Evolutionary conservation across 331 rosid species (phyloP).

Genomic region (Dryas integrifolia): DNA sequence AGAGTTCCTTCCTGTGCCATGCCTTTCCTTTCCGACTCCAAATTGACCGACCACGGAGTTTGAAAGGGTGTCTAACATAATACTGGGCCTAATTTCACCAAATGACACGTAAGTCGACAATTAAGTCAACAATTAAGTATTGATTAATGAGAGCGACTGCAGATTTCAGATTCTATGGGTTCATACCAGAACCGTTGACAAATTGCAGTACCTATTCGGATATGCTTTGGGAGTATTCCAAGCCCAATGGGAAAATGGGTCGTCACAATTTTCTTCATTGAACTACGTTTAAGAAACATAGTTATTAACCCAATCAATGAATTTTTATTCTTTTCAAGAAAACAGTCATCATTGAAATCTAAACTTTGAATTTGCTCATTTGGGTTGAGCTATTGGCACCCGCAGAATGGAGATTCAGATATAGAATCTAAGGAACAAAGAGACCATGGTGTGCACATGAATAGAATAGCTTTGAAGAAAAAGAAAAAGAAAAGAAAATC

Average conservation of each 20-base stretch:
- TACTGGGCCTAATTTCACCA: background rate
- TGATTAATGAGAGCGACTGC: background rate
- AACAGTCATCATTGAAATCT: too few relatives aligned
- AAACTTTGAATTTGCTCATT: too few relatives aligned
- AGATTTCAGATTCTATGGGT: slow-evolving; percentile 1
- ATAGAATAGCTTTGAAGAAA: background rate
- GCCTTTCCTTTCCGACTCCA: background rate
- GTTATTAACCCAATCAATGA: too few relatives aligned
- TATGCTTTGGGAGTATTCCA: background rate
- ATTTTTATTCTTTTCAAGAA: too few relatives aligned
- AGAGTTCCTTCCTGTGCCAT: background rate
- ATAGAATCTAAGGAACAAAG: too few relatives aligned
- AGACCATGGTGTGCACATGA: too few relatives aligned
- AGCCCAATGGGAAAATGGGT: too few relatives aligned
- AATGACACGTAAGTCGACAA: slow-evolving; percentile 20
- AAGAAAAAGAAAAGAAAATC: background rate
- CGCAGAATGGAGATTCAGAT: too few relatives aligned
- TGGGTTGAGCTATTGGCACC: too few relatives aligned
- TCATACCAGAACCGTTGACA: slow-evolving; percentile 29
- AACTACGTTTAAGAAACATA: too few relatives aligned
- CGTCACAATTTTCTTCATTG: too few relatives aligned
- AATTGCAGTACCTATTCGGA: background rate
- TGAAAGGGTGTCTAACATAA: background rate
- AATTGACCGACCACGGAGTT: slow-evolving; percentile 38
- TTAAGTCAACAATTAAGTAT: slow-evolving; percentile 22